phyloP scores from a whole-genome alignment of 2,329 filamentous ascomycete species.

The Ceratocystis alfenasii region DNA sequence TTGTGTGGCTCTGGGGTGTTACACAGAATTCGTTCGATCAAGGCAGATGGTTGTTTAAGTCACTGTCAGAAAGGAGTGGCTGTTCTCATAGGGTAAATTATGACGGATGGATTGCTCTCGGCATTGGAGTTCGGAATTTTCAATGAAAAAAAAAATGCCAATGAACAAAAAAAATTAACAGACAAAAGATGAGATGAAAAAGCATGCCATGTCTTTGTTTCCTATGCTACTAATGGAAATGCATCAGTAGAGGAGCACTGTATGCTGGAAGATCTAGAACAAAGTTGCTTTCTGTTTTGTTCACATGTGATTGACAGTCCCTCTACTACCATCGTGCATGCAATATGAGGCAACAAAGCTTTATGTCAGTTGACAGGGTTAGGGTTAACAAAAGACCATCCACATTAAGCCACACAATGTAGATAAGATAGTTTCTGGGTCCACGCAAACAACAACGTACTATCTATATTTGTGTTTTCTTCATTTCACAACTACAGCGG shows the following conservation, averaged over 20 bases:
- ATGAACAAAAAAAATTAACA: slow-evolving; percentile 24
- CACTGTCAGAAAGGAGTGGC: slow-evolving; percentile 30
- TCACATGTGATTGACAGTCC: not conserved
- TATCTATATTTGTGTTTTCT: not conserved
- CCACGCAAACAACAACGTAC: not conserved
- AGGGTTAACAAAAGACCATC: not conserved
- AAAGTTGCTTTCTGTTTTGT: not conserved
- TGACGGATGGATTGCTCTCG: slow-evolving; percentile 35
- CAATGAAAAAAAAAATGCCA: slow-evolving; percentile 28
- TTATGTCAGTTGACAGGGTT: not conserved
- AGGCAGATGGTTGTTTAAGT: slow-evolving; percentile 32
- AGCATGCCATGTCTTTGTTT: not conserved
- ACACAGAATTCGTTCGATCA: slow-evolving; percentile 39
- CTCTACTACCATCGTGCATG: not conserved
- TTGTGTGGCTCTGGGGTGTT: slow-evolving; percentile 43
- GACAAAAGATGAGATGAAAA: slow-evolving; percentile 1
- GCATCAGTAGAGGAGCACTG: too few relatives aligned
- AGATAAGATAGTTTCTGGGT: not conserved
- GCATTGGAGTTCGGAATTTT: slow-evolving; percentile 34
- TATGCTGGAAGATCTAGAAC: too few relatives aligned
- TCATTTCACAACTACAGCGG: slow-evolving; percentile 66
- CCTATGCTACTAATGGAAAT: too few relatives aligned
- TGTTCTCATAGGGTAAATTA: slow-evolving; percentile 33
- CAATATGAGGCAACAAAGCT: not conserved
- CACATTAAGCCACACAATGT: not conserved